phyloP scores from a whole-genome alignment of 768 basidiomycete genomes.

The Mycena indigotica region DNA sequence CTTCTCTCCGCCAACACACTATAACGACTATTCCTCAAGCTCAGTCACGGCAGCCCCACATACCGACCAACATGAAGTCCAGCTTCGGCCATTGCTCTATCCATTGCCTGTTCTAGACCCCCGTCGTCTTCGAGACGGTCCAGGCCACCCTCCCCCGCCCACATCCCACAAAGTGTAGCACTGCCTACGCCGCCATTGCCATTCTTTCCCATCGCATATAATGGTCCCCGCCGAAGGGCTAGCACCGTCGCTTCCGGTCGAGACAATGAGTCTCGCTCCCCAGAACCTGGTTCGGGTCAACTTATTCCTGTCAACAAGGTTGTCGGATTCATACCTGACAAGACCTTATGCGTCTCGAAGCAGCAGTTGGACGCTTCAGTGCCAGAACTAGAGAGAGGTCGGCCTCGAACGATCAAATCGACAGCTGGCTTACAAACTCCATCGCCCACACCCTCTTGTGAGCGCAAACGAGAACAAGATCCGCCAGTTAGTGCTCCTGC shows the following conservation, averaged over 20 bases:
- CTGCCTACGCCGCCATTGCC: neutral
- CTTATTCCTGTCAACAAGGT: constrained; percentile 23
- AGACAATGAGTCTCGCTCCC: neutral
- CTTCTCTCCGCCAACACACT: constrained; percentile 16
- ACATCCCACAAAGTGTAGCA: neutral
- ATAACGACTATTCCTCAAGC: constrained; percentile 26
- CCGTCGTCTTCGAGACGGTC: neutral
- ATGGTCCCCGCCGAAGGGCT: neutral
- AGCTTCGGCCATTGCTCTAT: constrained; percentile 13
- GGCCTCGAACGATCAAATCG: constrained; percentile 11
- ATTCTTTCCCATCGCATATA: neutral
- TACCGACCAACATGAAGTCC: neutral
- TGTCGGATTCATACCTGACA: constrained; percentile 24
- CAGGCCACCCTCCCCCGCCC: neutral
- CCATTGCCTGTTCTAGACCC: constrained; percentile 15
- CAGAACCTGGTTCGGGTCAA: constrained; percentile 13
- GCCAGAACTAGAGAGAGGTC: constrained; percentile 3
- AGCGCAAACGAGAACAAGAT: neutral
- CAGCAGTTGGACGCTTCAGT: no score
- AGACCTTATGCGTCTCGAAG: neutral
- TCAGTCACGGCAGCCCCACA: constrained; percentile 8
- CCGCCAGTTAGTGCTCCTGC: neutral
- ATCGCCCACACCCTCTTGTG: neutral
- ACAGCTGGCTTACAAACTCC: constrained; percentile 23
- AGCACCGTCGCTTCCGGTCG: no score